These are phyloP conservation scores for Balansia obtecta DNA, from an alignment of 2,329 filamentous ascomycete species.

Conservation along the genomic window DNA sequence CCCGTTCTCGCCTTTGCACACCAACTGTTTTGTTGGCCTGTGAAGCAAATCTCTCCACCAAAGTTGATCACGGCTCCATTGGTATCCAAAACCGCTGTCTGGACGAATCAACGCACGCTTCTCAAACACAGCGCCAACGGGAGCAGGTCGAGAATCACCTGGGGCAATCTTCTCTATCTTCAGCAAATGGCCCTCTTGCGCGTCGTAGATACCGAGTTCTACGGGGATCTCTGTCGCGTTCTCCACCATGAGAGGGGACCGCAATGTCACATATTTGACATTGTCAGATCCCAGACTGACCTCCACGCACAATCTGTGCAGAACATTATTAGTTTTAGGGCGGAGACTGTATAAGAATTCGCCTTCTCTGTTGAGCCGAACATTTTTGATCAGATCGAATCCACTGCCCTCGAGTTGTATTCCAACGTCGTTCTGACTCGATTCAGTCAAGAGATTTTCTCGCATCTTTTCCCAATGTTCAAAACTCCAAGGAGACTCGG, in stretches of 20 bases:
- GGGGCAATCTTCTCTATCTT: slow-evolving; percentile 98
- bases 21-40: slow-evolving; percentile 72
- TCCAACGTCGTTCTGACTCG: slow-evolving; percentile 64
- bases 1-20: slow-evolving; percentile 75
- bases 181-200: slow-evolving; percentile 73
- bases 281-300: slow-evolving; percentile 87
- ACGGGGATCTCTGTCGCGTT: slow-evolving; percentile 96
- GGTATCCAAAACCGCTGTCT: slow-evolving; percentile 91
- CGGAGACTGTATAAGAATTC: slow-evolving; percentile 82
- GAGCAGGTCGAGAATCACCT: slow-evolving; percentile 78
- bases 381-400: slow-evolving; percentile 80
- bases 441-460: slow-evolving; percentile 80
- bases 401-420: slow-evolving; percentile 84
- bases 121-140: slow-evolving; percentile 82
- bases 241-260: slow-evolving; percentile 83
- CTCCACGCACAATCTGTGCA: slow-evolving; percentile 86
- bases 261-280: slow-evolving; percentile 93
- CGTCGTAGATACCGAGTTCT: slow-evolving; percentile 83
- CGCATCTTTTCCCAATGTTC: slow-evolving; percentile 95
- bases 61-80: slow-evolving; percentile 80
- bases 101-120: slow-evolving; percentile 81
- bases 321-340: slow-evolving; percentile 71
- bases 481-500: slow-evolving; percentile 91
- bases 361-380: slow-evolving; percentile 86
- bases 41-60: slow-evolving; percentile 90